Evolutionary conservation across 208 protist genomes (phyloP).

Genomic region (Angomonas ambiguus): DNA sequence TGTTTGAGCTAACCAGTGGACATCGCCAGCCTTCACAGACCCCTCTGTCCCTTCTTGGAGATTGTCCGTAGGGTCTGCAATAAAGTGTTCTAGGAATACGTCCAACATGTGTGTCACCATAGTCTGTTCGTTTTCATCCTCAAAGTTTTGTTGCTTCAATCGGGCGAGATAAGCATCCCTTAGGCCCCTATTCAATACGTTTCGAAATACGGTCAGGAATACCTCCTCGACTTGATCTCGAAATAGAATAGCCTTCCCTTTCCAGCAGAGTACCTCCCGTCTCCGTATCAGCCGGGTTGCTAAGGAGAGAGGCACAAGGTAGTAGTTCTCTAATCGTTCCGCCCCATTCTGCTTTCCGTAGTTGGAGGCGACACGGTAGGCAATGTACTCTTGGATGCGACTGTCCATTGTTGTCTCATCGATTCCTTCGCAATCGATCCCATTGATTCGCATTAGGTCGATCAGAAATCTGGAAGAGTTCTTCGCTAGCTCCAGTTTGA

Average conservation of each 20-base stretch:
- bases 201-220: conserved; percentile 73
- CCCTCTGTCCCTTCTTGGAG: conserved; percentile 54
- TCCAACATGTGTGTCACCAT: conserved; percentile 85
- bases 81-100: conserved; percentile 78
- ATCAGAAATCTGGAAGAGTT: conserved; percentile 58
- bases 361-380: conserved; percentile 28
- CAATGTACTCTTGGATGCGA: conserved; percentile 57
- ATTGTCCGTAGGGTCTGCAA: conserved; percentile 50
- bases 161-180: conserved; percentile 72
- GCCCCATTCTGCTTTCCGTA: conserved; percentile 32
- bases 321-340: conserved; percentile 53
- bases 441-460: conserved; percentile 65
- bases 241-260: conserved; percentile 69
- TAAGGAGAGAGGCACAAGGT: conserved; percentile 60
- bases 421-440: conserved; percentile 64
- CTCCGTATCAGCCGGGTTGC: conserved; percentile 75
- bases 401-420: conserved; percentile 33
- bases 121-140: conserved; percentile 46
- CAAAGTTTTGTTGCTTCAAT: conserved; percentile 50
- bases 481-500: conserved; percentile 68
- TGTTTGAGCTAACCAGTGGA: conserved; percentile 66
- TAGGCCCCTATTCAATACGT: conserved; percentile 59
- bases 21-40: conserved; percentile 61
- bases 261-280: conserved; percentile 62
- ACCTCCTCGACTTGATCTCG: conserved; percentile 81